phyloP scores from a whole-genome alignment of 2,329 filamentous ascomycete genomes.

The Cordyceps fumosorosea region DNA sequence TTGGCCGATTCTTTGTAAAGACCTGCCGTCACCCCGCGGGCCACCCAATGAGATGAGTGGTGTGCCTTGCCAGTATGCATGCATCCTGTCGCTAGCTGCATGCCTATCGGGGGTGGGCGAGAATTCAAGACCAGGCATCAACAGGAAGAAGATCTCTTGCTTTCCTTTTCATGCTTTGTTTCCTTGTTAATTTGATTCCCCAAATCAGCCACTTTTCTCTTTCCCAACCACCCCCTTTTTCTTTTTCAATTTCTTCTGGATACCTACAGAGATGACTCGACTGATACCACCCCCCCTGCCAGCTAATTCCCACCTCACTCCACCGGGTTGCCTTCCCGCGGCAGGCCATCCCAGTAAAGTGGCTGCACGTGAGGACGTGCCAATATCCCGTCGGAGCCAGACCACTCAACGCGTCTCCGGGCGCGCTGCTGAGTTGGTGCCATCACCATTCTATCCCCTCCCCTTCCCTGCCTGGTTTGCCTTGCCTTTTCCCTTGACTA shows the following conservation, averaged over 20 bases:
- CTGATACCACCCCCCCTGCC: not conserved
- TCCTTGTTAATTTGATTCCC: not conserved
- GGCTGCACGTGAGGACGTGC: constrained; percentile 8
- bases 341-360: not conserved
- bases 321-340: not conserved
- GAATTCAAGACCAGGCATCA: not conserved
- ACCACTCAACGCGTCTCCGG: constrained; percentile 7
- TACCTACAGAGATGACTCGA: constrained; percentile 10
- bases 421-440: not conserved
- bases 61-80: constrained; percentile 2
- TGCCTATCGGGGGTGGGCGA: not conserved
- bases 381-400: not conserved
- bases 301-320: not conserved
- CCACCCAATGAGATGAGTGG: not conserved
- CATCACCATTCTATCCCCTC: constrained; percentile 9
- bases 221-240: constrained; percentile 1
- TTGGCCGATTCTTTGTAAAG: not conserved
- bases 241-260: not conserved
- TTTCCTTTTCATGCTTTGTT: not conserved
- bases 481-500: not conserved
- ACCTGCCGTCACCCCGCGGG: not conserved
- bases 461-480: not conserved
- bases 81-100: not conserved
- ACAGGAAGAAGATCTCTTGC: not conserved
- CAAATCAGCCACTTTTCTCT: too few relatives aligned